Base-by-base conservation (phyloP, 2,329 filamentous ascomycete species). In the Fusarium compactum region DNA sequence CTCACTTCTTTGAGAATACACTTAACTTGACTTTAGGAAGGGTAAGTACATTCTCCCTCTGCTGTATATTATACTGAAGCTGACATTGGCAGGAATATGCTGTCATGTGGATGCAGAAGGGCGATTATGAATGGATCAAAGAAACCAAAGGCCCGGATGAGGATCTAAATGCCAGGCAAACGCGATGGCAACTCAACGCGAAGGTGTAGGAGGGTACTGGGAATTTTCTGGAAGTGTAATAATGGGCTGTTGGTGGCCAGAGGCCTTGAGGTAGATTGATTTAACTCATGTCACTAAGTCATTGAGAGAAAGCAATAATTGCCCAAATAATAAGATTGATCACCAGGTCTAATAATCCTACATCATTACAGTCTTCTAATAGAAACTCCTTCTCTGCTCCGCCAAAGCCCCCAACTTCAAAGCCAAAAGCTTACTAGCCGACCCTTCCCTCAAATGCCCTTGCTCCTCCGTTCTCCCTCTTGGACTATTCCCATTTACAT, bases 331-430 rank as follows among this genome's bases (percentile, higher is more conserved):
- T 6, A 7, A 30, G 12, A 30, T 30, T 3, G 3, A 38, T 38
- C 4, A 6, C 9, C 9, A 18, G 16, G 5, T 1, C 16, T 11
- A n/a, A n/a, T 38, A 6, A 6, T n/a, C 0, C 9, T 1, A 38
- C 3, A 38, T 2, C 0, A 30, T 47, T 24, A 27, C 18, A 6
- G 8, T 4, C 15, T 10, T 2, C 18, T 52, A 52, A 10, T 52
- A 52, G 8, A 52, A 52, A 4, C 15, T 52, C 7, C 34, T 52
- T 3, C 60, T 64, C 16, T 70, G 59, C 1, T 65, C 62, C 0
- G 60, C 57, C 20, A 74, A 40, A 18, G 58, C 67, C n/a, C 71
- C 60, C n/a, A 74, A 22, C 56, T 74, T 74, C 20, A 74, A 71
- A 0, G 66, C 55, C 40, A 73, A 18, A 8, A 74, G 18, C 30